phyloP scores from a whole-genome alignment of 257 asterid species.

The Fraxinus anomala region DNA sequence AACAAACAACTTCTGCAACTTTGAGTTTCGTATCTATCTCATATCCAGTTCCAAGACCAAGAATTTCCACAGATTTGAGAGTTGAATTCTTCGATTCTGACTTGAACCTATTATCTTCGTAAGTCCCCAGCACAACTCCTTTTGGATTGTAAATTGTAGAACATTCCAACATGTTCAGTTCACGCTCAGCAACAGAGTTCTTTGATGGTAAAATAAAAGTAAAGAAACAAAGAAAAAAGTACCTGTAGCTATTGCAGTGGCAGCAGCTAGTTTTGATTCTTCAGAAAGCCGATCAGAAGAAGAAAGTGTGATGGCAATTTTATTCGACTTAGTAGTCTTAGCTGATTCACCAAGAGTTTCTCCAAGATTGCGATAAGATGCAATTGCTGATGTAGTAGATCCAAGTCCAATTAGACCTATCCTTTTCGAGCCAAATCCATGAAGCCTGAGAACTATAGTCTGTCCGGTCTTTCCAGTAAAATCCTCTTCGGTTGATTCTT shows the following conservation, averaged over 20 bases:
- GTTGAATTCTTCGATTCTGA: conserved; percentile 70
- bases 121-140: conserved; percentile 83
- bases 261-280: conserved; percentile 62
- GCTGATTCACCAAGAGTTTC: conserved; percentile 91
- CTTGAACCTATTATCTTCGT: conserved; percentile 84
- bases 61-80: conserved; percentile 74
- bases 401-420: conserved; percentile 86
- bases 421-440: conserved; percentile 80
- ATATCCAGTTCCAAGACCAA: conserved; percentile 89
- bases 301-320: conserved; percentile 83
- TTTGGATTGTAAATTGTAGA: conserved; percentile 18
- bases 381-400: conserved; percentile 45
- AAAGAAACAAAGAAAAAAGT: conserved; percentile 4
- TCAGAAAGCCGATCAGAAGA: conserved; percentile 62
- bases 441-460: conserved; percentile 73
- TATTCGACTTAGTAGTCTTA: conserved; percentile 66
- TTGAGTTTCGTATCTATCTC: conserved; percentile 78
- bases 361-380: conserved; percentile 77
- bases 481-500: conserved; percentile 82
- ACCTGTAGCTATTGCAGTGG: conserved; percentile 89
- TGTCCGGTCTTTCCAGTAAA: conserved; percentile 91
- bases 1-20: conserved; percentile 69
- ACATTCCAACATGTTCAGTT: conserved; percentile 2
- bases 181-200: neutral
- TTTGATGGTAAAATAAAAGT: neutral